phyloP scores from a whole-genome alignment of 257 asterid genomes.

The Plantago major region DNA sequence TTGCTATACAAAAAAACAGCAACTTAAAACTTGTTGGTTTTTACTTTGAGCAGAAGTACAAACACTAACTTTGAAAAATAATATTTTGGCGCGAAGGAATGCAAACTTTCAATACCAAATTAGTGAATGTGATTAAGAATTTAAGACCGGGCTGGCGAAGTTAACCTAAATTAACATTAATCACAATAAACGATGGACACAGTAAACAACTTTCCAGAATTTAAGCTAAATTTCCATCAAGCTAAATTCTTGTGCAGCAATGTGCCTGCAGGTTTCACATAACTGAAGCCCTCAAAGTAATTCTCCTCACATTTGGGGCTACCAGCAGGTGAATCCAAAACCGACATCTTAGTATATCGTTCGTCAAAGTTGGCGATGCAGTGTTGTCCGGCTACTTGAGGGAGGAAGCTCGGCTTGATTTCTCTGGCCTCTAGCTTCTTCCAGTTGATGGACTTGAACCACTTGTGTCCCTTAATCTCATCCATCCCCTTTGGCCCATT shows the following conservation, averaged over 20 bases:
- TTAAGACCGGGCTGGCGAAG: too few relatives aligned
- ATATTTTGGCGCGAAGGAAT: too few relatives aligned
- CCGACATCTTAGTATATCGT: constrained; percentile 62
- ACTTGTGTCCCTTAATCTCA: constrained; percentile 61
- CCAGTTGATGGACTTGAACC: constrained; percentile 74
- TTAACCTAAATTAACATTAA: too few relatives aligned
- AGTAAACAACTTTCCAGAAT: neutral
- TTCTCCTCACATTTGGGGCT: constrained; percentile 56
- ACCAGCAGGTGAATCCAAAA: constrained; percentile 58
- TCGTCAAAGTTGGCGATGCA: constrained; percentile 74
- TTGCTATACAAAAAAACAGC: too few relatives aligned
- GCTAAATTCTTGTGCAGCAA: neutral
- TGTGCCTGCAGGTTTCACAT: constrained; percentile 43
- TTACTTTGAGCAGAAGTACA: too few relatives aligned
- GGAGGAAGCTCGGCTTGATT: constrained; percentile 66
- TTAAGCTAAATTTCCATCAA: neutral
- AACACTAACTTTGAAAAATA: too few relatives aligned
- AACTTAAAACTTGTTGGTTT: too few relatives aligned
- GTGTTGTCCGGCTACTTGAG: constrained; percentile 57
- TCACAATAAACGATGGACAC: neutral
- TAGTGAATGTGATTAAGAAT: too few relatives aligned
- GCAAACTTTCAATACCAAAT: too few relatives aligned
- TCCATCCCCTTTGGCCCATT: constrained; percentile 45
- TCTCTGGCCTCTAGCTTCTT: constrained; percentile 60
- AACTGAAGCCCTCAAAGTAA: constrained; percentile 61